Evolutionary conservation across 1,284 basidiomycete species (phyloP), one percentile per base, ranked within the genome.

Genomic region (Somion occarium): DNA sequence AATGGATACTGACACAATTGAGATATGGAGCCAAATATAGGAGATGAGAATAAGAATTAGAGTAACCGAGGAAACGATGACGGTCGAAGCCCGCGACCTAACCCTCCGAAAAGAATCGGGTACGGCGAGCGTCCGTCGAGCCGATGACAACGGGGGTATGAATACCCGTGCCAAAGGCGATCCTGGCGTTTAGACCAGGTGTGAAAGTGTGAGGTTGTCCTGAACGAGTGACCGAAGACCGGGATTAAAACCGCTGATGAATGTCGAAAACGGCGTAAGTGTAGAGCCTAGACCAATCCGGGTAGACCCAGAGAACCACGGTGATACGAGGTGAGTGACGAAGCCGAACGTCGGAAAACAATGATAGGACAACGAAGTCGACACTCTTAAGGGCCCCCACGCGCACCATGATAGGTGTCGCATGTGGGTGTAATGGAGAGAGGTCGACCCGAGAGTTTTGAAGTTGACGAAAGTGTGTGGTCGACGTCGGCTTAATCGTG

Each of bases 81-180:
- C 38, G 52, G 50, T 48, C 43, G 54, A 55, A 53, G 50, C 55
- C 55, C 43, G 43, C 43, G 45, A 18, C 50, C 53, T 43, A 44
- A 50, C 55, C 51, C 46, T 51, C 56, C 39, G 53, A 37, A 49
- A 22, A 44, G 48, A 49, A 24, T 50, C 55, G n/a, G 30, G 24
- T 38, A 48, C 22, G 18, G 34, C 30, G 19, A 48, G n/a, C n/a
- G n/a, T n/a, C n/a, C n/a, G n/a, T n/a, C n/a, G n/a, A n/a, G n/a
- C n/a, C n/a, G n/a, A n/a, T n/a, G n/a, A 61, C 60, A 67, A 64
- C 61, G 67, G 73, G 74, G 70, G 71, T 69, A 76, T 75, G 70
- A 76, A 76, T 75, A 69, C 69, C 71, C 69, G 64, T 60, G 67
- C 60, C 61, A 63, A 61, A 50, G 50, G 61, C 63, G 56, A 38